Evolutionary conservation across 2,329 filamentous ascomycete species (phyloP), one percentile per base, ranked within the genome.

Genomic region (Pseudovirgaria hyperparasitica): DNA sequence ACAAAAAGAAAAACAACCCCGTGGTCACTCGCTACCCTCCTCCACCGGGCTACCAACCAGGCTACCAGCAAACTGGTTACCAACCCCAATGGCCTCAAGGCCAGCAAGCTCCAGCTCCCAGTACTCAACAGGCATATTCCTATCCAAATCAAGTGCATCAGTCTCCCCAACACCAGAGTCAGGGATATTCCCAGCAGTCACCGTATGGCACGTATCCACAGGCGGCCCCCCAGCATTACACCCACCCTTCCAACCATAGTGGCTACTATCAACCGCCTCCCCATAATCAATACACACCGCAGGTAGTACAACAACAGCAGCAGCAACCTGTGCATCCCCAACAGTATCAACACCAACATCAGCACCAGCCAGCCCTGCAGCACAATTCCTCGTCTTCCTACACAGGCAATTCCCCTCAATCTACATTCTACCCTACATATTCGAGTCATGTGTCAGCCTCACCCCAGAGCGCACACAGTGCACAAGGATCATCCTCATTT

Each of bases 21-120:
- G 50, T 64, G 37, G 62, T 64, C 33, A 65, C 61, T 6, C 49
- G 56, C 17, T 65, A 64, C 43, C 57, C 61, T 25, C 61, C 60
- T 22, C 62, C 61, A 16, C 59, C 59, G n/a, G 58, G 58, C 9
- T 63, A 35, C 16, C 37, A 46, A 22, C 14, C 9, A 28, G 29
- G 29, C 10, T 43, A 40, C 25, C 28, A 41, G 9, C 46, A 50
- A 23, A 20, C 19, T 20, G 9, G 9, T n/a, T 9, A 20, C n/a
- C n/a, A 20, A 9, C 19, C 19, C n/a, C 19, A 20, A 9, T n/a
- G 11, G 19, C 9, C 19, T 9, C 19, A 20, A 9, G 19, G 19
- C n/a, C 19, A 20, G 19, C 19, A 20, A 20, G 11, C 19, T n/a
- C n/a, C n/a, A n/a, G n/a, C n/a, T n/a, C n/a, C n/a, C n/a, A n/a